Conservation (phyloP, 2,329 filamentous ascomycete species). For the Beauveria rudraprayagi region DNA sequence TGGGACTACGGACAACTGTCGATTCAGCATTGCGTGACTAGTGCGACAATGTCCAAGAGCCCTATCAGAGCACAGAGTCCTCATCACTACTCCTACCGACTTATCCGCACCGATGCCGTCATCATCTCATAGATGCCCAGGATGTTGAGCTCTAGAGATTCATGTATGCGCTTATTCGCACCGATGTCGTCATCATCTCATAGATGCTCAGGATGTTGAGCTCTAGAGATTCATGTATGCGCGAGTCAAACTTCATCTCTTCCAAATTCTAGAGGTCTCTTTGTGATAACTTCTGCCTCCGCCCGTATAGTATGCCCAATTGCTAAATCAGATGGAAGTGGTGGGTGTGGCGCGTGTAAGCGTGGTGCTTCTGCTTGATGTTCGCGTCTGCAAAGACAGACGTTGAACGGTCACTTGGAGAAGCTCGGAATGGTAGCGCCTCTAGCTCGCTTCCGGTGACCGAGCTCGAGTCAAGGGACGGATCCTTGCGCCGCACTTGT, state of each 20-base stretch:
- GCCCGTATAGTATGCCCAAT: conserved; percentile 9
- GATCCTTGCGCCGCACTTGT: too few relatives aligned
- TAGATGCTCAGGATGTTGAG: conserved; percentile 11
- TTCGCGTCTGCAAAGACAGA: too few relatives aligned
- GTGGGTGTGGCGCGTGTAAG: too few relatives aligned
- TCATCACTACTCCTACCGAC: conserved; percentile 1
- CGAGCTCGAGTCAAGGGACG: too few relatives aligned
- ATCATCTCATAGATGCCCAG: conserved; percentile 13
- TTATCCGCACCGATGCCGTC: neutral
- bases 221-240: conserved; percentile 13
- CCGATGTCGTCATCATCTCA: conserved; percentile 11
- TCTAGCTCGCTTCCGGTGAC: too few relatives aligned
- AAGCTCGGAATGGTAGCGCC: too few relatives aligned
- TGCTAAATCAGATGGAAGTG: neutral
- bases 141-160: conserved; percentile 11
- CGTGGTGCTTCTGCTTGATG: too few relatives aligned
- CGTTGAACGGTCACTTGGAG: too few relatives aligned
- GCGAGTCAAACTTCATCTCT: neutral
- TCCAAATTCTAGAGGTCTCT: conserved; percentile 10
- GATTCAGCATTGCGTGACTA: neutral
- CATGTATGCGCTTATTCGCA: conserved; percentile 7
- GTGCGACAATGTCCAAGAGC: neutral
- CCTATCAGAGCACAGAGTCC: neutral
- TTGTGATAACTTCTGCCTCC: neutral
- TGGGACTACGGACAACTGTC: neutral